phyloP scores from a whole-genome alignment of 1,139 yeast genomes.

The Geotrichum aggregatum region DNA sequence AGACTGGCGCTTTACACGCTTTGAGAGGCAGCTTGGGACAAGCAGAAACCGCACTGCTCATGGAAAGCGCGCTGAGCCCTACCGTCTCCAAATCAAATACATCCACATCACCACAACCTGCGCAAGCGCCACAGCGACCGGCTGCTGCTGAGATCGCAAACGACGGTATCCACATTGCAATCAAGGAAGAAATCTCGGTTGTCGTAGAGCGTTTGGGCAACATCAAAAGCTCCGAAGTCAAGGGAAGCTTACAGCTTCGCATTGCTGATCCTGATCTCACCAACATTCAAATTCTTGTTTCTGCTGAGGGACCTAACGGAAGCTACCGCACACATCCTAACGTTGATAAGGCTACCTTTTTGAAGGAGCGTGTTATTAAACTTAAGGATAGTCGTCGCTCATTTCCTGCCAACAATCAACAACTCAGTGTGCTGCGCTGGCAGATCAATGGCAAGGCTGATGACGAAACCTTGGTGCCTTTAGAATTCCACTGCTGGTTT shows the following conservation, averaged over 20 bases:
- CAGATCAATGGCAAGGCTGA: constrained; percentile 33
- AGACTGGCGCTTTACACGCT: constrained; percentile 40
- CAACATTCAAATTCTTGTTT: constrained; percentile 58
- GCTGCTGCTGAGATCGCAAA: constrained; percentile 39
- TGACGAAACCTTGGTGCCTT: constrained; percentile 60
- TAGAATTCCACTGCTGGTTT: constrained; percentile 83
- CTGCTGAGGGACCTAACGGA: constrained; percentile 45
- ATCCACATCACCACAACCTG: neutral
- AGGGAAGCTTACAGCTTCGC: constrained; percentile 87
- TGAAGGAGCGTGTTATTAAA: constrained; percentile 54
- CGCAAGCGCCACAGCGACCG: neutral
- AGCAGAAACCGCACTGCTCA: constrained; percentile 35
- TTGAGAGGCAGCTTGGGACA: constrained; percentile 42
- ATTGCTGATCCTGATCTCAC: constrained; percentile 70
- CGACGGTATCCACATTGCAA: constrained; percentile 72
- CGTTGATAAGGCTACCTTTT: constrained; percentile 74
- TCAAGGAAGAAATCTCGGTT: constrained; percentile 75
- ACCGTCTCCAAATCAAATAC: neutral
- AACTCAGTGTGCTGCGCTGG: constrained; percentile 91
- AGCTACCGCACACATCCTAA: constrained; percentile 95
- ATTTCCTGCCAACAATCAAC: constrained; percentile 88
- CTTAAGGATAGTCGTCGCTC: constrained; percentile 73
- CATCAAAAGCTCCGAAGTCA: constrained; percentile 66
- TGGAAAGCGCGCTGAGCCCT: constrained; percentile 23
- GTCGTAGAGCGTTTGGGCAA: constrained; percentile 82